Base-by-base conservation (phyloP, 2,329 filamentous ascomycete species). In the Aspergillus sp. region DNA sequence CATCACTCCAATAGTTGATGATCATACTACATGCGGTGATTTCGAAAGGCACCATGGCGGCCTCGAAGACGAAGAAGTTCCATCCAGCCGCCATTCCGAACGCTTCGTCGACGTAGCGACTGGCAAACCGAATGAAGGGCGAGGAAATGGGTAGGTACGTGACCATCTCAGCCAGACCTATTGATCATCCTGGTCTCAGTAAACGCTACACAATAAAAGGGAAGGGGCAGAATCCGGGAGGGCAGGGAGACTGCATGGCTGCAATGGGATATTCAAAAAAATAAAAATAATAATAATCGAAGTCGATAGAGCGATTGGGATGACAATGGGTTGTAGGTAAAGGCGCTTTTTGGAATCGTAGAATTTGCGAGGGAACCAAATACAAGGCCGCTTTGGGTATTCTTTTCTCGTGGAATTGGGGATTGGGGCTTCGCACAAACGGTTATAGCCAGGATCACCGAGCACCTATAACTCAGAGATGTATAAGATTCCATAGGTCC, bases 61-160 rank as follows among this genome's bases (percentile, higher is more conserved):
- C 81, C 69, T 82, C 78, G 58, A 81, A 81, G 52, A 84, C 68
- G 68, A 82, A 82, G 65, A 82, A 83, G 62, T 82, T 83, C 71
- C 79, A 82, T 4, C 78, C 79, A 18, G 76, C 75, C 22, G 78
- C 77, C 53, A 81, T 75, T 5, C 79, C 78, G 54, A 82, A 77
- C 16, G 80, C 79, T 47, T 79, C 77, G 58, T 82, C 80, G 46
- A 82, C 80, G 65, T 78, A 82, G 10, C 77, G 74, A 52, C 78
- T 75, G 16, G 77, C 78, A 56, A 81, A 78, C 16, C 78, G 77
- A 52, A 82, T 76, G 63, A 81, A 81, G 4, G 77, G 76, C 5
- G 75, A 77, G 4, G 78, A 77, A 14, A 82, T 77, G 12, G 80
- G 80, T 29, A 80, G 66, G 62, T 79, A 82, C 26, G 77, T 81